Conservation (phyloP, 176 grass and related monocot species). For the Dactylis glomerata region DNA sequence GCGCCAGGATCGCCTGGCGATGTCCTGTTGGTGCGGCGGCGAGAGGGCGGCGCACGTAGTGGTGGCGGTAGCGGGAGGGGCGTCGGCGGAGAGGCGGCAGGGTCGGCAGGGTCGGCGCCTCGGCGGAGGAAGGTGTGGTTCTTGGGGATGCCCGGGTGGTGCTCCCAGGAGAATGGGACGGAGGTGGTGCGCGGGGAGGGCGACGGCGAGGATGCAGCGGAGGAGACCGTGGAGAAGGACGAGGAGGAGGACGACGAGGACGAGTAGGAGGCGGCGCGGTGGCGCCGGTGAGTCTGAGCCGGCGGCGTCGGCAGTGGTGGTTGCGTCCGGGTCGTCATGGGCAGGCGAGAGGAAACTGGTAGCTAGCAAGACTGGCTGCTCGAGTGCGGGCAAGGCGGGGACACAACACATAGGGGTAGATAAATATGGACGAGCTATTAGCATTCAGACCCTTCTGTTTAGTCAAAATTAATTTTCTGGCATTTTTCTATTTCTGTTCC, state of each 20-base stretch:
- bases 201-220: constrained; percentile 28
- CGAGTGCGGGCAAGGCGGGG: constrained; percentile 37
- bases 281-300: constrained; percentile 32
- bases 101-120: neutral
- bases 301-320: constrained; percentile 18
- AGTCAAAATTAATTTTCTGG: too few species aligned
- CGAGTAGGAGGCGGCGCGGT: constrained; percentile 5
- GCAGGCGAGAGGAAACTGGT: neutral
- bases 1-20: neutral
- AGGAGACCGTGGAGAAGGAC: constrained; percentile 32
- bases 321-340: constrained; percentile 37
- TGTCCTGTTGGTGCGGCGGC: neutral
- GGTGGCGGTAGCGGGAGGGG: constrained; percentile 32
- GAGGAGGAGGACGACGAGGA: constrained; percentile 6
- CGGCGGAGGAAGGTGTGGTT: neutral
- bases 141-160: constrained; percentile 89
- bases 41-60: constrained; percentile 6
- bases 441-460: too few species aligned
- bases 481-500: neutral
- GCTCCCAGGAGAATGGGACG: constrained; percentile 97
- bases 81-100: neutral
- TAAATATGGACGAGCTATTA: constrained; percentile 38
- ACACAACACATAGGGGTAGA: neutral
- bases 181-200: constrained; percentile 39
- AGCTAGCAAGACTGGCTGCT: neutral